Conservation (phyloP, 805 yeast genomes). For the Teunomyces tritomae region DNA sequence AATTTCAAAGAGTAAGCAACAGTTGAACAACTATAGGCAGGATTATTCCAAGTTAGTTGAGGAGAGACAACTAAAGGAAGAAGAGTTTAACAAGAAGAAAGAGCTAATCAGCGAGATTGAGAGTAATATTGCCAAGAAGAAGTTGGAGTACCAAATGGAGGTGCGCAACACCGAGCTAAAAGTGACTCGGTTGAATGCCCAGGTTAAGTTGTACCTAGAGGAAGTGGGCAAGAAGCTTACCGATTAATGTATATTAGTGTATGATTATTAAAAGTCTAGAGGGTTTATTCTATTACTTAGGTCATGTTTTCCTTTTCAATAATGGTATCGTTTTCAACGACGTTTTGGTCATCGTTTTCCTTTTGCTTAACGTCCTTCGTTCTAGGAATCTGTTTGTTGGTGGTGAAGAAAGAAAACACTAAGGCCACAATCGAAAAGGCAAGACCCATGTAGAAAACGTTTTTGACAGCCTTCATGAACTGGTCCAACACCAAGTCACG, state of each 20-base stretch:
- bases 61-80: slow-evolving; percentile 47
- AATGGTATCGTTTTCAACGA: background rate
- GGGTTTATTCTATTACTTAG: slow-evolving; percentile 1
- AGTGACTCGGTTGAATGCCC: slow-evolving; percentile 53
- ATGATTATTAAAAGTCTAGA: slow-evolving; percentile 1
- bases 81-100: slow-evolving; percentile 48
- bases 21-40: slow-evolving; percentile 41
- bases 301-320: slow-evolving; percentile 1
- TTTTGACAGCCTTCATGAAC: slow-evolving; percentile 31
- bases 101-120: slow-evolving; percentile 45
- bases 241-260: slow-evolving; percentile 12
- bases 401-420: slow-evolving; percentile 32
- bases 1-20: slow-evolving; percentile 38
- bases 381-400: slow-evolving; percentile 43
- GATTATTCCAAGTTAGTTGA: slow-evolving; percentile 49
- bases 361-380: slow-evolving; percentile 3
- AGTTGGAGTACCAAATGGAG: slow-evolving; percentile 50
- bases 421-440: slow-evolving; percentile 34
- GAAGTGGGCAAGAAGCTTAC: slow-evolving; percentile 45
- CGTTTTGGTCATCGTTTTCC: slow-evolving; percentile 2
- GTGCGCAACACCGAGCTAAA: slow-evolving; percentile 52
- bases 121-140: slow-evolving; percentile 36
- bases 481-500: slow-evolving; percentile 23
- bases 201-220: slow-evolving; percentile 49
- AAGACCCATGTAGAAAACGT: slow-evolving; percentile 35